Base-by-base conservation (phyloP, 805 yeast species). In the Lipomyces orientalis region DNA sequence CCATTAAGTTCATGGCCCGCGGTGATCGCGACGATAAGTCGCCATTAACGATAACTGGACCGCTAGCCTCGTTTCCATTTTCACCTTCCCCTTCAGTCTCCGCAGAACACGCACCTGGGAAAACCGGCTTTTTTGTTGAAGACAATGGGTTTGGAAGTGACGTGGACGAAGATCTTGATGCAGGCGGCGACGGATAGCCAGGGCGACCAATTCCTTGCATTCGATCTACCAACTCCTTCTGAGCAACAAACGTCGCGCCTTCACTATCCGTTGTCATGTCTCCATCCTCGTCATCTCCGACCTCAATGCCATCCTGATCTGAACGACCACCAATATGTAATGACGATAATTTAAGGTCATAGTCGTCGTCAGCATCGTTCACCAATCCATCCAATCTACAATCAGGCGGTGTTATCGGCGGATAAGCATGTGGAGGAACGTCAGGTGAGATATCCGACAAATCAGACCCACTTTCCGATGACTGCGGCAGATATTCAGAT, bases 391-490 rank as follows among this genome's bases (percentile, higher is more conserved):
- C 70, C 6, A 67, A 58, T 7, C 62, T 58, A 37, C 67, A 66
- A 29, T 66, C 67, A 7, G 67, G 67, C 29, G 67, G 64, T 22
- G 64, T 60, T 16, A 61, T 57, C 2, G 67, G 64, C 25, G 64
- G 67, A 60, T 56, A 51, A n/a, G 55, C 22, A 12, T 60, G 66
- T 19, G 69, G 64, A 3, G 57, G 34, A 49, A 62, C 65, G 37
- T 68, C 71, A 7, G 71, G 71, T 25, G 71, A 68, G 49, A 65
- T 54, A 33, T 68, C 71, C 9, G 70, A 66, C 43, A 65, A 39
- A 60, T 68, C 71, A 3, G 71, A 68, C 8, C 70, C 51, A 34
- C 70, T 67, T 8, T 67, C 70, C 22, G 61, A 60, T 9, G 68
- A 65, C 22, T 58, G 59, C 25, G 49, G 61, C 7, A 6, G 49